Base-by-base conservation (phyloP, 2,329 filamentous ascomycete species). In the Sphaerulina vaccinii region DNA sequence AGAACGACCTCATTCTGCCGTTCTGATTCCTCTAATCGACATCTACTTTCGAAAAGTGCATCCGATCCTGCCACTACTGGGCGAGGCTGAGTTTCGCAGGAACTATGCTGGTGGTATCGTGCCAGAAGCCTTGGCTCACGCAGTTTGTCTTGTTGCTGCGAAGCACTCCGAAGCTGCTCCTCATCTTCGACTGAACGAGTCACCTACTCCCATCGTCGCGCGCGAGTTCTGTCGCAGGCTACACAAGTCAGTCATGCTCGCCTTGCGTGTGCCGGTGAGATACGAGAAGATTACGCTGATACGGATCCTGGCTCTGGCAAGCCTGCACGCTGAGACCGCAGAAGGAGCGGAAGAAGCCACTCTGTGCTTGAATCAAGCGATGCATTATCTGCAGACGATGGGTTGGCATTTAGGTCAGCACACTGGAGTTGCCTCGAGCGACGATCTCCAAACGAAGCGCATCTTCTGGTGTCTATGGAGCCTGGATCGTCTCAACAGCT, bases 401-500 rank as follows among this genome's bases (percentile, higher is more conserved):
- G 75, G 74, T 6, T 67, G 77, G 15, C 75, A 77, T 39, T 72
- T 77, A 18, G 68, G 64, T 5, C 64, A 67, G 50, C 64, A 62
- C 19, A 41, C 56, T 29, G 51, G 61, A 11, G 32, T 52, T 6
- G 51, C 50, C n/a, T 56, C 53, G 15, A 55, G 42, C 11, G 59
- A 61, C 10, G 62, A 62, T 33, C 40, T 64, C 2, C 68, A 72
- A 23, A 62, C 73, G 24, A 73, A 77, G 54, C 68, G 73, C 32
- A 60, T 78, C 0, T 78, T 77, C 54, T 78, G 75, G 75, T 75
- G 71, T 57, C 62, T 78, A 1, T 78, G 75, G 74, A 71, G 70
- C 54, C 65, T 78, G 1, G 75, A 77, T 52, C 74, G 75, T 41
- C 65, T 75, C 38, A 77, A 75, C 43, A 72, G 73, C 5, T 73